These are phyloP conservation scores for Emydomyces testavorans DNA, from an alignment of 2,329 filamentous ascomycete genomes.

Conservation along the genomic window DNA sequence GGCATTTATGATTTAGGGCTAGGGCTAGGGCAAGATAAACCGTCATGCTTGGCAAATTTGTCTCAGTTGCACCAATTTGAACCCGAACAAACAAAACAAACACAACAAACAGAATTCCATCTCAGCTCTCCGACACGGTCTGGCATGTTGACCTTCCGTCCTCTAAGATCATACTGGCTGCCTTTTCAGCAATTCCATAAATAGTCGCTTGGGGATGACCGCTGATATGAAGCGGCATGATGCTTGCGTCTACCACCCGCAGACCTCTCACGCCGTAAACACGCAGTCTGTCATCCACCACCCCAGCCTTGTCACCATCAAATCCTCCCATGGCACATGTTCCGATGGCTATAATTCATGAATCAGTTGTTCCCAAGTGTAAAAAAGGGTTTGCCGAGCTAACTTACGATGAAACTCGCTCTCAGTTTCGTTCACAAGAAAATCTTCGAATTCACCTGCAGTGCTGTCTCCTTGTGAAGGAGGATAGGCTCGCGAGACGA, in stretches of 20 bases:
- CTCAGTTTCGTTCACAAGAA: conserved; percentile 29
- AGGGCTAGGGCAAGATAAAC: background rate
- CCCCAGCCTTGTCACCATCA: conserved; percentile 3
- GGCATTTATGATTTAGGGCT: background rate
- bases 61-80: background rate
- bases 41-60: background rate
- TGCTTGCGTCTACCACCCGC: conserved; percentile 28
- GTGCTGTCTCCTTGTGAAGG: conserved; percentile 11
- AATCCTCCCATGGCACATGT: conserved; percentile 36
- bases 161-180: conserved; percentile 14
- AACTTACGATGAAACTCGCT: conserved; percentile 31
- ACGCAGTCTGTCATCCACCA: conserved; percentile 20
- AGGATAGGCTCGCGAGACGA: conserved; percentile 28
- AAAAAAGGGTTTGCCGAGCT: background rate
- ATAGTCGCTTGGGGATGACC: conserved; percentile 25
- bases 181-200: conserved; percentile 30
- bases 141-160: background rate
- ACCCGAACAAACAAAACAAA: too few species aligned
- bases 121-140: background rate
- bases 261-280: conserved; percentile 19
- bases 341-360: conserved; percentile 21
- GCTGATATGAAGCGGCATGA: conserved; percentile 25
- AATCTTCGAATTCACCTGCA: conserved; percentile 22
- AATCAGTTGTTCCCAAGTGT: background rate
- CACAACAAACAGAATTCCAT: background rate